Base-by-base conservation (phyloP, 1,139 yeast genomes). In the Debaryomyces psychrophilus region DNA sequence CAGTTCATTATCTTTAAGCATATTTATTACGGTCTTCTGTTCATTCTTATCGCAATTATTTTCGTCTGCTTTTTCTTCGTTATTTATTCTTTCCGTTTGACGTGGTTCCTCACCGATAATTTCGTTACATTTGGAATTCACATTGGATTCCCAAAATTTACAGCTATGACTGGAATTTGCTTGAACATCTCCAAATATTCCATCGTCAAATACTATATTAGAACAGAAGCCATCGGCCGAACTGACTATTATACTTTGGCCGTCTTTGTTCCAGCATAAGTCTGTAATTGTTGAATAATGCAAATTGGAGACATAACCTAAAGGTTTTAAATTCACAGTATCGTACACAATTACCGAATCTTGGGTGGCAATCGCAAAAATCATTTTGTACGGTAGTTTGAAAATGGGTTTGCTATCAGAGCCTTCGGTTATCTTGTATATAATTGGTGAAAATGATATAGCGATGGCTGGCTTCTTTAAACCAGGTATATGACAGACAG, bases 141-240 rank as follows among this genome's bases (percentile, higher is more conserved):
- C 15, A 9, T 11, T 34, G 11, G 8, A 23, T 20, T 40, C 45
- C 49, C 47, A 46, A 14, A 34, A 38, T 11, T 27, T 26, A 3
- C 25, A 22, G 14, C 22, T 33, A n/a, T 43, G 38, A 14, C 27
- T 34, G 4, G 45, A 37, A 22, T 41, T 38, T 8, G 37, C 26
- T 39, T 45, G 27, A 18, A 43, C 33, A 18, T 43, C 71, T 1
- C 95, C 95, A 43, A 88, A 75, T 17, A 77, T 73, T 1, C 67
- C 76, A 1, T 64, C 61, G 3, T 76, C 77, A 48, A 88, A 81
- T 5, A 69, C 65, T 2, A 90, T 65, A 34, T 77, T 76, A 0
- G 97, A 87, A 57, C 97, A 88, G 59, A 90, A 92, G 18, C 99
- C 99, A 64, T 95, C 99, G 0, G 96, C 87, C 0, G 97, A 88